Conservation (phyloP, 2,329 filamentous ascomycete species). For the Cordyceps farinosa region DNA sequence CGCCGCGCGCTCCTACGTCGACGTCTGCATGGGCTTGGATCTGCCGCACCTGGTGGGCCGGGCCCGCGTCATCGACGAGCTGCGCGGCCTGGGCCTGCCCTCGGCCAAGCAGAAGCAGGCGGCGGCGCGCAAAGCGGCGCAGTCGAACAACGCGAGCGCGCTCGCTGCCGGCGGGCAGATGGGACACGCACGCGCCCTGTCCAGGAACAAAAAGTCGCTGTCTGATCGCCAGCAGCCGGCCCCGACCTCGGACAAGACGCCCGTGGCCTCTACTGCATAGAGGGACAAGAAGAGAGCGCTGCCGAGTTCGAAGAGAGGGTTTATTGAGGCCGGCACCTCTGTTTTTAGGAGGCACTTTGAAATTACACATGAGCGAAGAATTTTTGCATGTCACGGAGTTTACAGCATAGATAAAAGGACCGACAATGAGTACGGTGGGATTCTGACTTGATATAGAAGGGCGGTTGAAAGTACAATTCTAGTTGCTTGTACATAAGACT, state of each 20-base stretch:
- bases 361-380: constrained; percentile 4
- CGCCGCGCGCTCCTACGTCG: constrained; percentile 65
- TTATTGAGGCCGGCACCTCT: background rate
- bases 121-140: constrained; percentile 30
- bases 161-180: constrained; percentile 47
- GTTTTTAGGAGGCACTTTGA: background rate
- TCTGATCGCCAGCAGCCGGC: constrained; percentile 26
- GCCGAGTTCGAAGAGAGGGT: background rate
- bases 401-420: background rate
- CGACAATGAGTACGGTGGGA: background rate
- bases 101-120: constrained; percentile 29
- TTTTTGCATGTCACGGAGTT: constrained; percentile 13
- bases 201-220: constrained; percentile 32
- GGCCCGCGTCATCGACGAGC: constrained; percentile 63
- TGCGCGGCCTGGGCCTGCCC: constrained; percentile 56
- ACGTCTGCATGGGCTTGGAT: constrained; percentile 62
- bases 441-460: background rate
- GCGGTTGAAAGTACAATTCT: background rate
- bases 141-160: constrained; percentile 36
- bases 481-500: background rate
- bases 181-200: constrained; percentile 35
- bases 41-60: constrained; percentile 59
- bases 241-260: constrained; percentile 16
- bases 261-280: constrained; percentile 20
- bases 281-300: background rate